A percentile compares a stretch with the other conserved stretches of the same genome.
phyloP scores from a whole-genome alignment of 2,329 filamentous ascomycete species.

The Stylonectria norvegica region DNA sequence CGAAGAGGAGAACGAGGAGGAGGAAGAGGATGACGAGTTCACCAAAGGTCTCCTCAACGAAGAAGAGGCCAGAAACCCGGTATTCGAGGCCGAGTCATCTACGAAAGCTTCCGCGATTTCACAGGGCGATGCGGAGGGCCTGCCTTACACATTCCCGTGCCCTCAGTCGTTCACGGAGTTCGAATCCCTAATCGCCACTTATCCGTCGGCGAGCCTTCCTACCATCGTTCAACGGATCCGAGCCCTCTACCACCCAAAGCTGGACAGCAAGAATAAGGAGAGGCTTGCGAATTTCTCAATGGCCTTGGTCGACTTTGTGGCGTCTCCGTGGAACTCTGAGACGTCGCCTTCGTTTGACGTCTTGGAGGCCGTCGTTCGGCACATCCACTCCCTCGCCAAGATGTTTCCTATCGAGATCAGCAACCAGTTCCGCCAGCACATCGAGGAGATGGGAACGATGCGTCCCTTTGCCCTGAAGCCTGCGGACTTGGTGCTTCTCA shows the following conservation, averaged over 20 bases:
- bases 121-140: slow-evolving; percentile 49
- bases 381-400: slow-evolving; percentile 89
- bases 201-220: slow-evolving; percentile 64
- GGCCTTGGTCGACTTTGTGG: slow-evolving; percentile 62
- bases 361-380: slow-evolving; percentile 77
- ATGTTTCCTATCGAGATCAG: slow-evolving; percentile 76
- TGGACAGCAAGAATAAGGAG: slow-evolving; percentile 79
- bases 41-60: slow-evolving; percentile 64
- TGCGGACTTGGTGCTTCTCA: slow-evolving; percentile 79
- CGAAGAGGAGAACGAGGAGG: slow-evolving; percentile 38
- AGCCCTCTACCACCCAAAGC: slow-evolving; percentile 85
- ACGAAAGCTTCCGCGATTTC: slow-evolving; percentile 33
- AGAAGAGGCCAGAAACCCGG: slow-evolving; percentile 51
- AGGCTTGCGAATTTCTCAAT: slow-evolving; percentile 68
- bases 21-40: slow-evolving; percentile 64
- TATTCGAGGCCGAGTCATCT: slow-evolving; percentile 47
- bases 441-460: slow-evolving; percentile 52
- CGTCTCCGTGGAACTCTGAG: slow-evolving; percentile 43
- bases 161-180: slow-evolving; percentile 76
- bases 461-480: slow-evolving; percentile 52
- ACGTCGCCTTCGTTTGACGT: slow-evolving; percentile 59
- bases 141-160: slow-evolving; percentile 84
- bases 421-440: slow-evolving; percentile 70
- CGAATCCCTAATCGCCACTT: slow-evolving; percentile 59
- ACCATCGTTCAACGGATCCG: slow-evolving; percentile 85